phyloP scores from a whole-genome alignment of 1,139 yeast species.

The Zygosaccharomyces sapae region DNA sequence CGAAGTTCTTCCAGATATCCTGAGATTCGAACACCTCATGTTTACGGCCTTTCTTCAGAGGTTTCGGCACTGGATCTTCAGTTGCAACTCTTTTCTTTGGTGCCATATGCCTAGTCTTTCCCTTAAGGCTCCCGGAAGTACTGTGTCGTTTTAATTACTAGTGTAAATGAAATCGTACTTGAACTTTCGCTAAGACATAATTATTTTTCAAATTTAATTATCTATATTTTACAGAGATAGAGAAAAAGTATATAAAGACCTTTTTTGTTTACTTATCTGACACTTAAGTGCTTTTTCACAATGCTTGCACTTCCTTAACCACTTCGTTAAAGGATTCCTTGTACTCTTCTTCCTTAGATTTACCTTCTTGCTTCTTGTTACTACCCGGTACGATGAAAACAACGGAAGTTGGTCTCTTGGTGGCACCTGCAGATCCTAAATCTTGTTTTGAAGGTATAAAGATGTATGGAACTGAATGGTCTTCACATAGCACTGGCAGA shows the following conservation, averaged over 20 bases:
- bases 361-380: conserved; percentile 77
- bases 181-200: neutral
- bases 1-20: conserved; percentile 28
- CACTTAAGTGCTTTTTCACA: conserved; percentile 16
- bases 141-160: neutral
- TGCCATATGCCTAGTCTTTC: neutral
- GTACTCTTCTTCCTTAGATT: conserved; percentile 79
- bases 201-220: neutral
- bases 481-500: conserved; percentile 96
- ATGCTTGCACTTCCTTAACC: conserved; percentile 70
- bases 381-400: conserved; percentile 98
- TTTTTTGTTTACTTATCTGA: too few species aligned
- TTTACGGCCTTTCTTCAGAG: neutral
- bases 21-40: conserved; percentile 18
- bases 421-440: conserved; percentile 97
- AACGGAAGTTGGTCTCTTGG: conserved; percentile 97
- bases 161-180: neutral
- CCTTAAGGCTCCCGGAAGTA: neutral
- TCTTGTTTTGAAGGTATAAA: conserved; percentile 97
- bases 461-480: conserved; percentile 79
- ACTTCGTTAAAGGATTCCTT: conserved; percentile 90
- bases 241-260: neutral
- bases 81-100: neutral
- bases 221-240: neutral
- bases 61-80: neutral